phyloP scores from a whole-genome alignment of 768 basidiomycete genomes.

The Leucocoprinus birnbaumii region DNA sequence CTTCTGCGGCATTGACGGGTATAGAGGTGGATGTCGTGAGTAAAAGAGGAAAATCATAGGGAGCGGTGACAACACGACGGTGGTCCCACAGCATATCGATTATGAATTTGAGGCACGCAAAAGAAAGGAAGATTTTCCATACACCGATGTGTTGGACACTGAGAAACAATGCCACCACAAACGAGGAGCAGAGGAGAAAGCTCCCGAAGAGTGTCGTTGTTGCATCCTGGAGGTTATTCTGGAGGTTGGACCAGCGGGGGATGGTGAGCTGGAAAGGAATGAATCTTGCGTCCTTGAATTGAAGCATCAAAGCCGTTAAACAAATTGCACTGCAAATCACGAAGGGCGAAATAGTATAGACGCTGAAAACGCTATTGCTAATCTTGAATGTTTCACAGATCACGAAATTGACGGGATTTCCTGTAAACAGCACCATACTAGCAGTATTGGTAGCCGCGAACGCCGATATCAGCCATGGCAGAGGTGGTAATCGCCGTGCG shows the following conservation, averaged over 20 bases:
- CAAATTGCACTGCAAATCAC: constrained; percentile 62
- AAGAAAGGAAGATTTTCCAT: constrained; percentile 83
- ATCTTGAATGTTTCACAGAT: constrained; percentile 83
- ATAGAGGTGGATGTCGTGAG: constrained; percentile 1
- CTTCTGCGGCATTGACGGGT: neutral
- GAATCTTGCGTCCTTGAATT: constrained; percentile 53
- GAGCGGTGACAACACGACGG: constrained; percentile 29
- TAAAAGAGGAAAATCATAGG: constrained; percentile 2
- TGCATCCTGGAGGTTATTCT: constrained; percentile 69
- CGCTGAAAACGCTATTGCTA: constrained; percentile 76
- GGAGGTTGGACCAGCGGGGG: constrained; percentile 40
- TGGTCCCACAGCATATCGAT: constrained; percentile 65
- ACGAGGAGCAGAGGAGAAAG: constrained; percentile 58
- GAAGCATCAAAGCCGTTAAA: constrained; percentile 51
- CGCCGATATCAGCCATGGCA: constrained; percentile 71
- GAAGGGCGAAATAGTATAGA: constrained; percentile 81
- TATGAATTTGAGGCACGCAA: constrained; percentile 67
- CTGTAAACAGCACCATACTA: constrained; percentile 73
- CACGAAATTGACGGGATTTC: constrained; percentile 93
- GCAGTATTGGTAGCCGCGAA: constrained; percentile 81
- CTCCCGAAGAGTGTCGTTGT: constrained; percentile 73
- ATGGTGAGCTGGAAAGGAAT: constrained; percentile 44
- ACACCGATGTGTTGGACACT: constrained; percentile 79
- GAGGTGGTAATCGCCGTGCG: constrained; percentile 53
- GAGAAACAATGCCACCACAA: constrained; percentile 69